Conservation (phyloP, 192 early-diverging fungal species). For the Podila epigama region DNA sequence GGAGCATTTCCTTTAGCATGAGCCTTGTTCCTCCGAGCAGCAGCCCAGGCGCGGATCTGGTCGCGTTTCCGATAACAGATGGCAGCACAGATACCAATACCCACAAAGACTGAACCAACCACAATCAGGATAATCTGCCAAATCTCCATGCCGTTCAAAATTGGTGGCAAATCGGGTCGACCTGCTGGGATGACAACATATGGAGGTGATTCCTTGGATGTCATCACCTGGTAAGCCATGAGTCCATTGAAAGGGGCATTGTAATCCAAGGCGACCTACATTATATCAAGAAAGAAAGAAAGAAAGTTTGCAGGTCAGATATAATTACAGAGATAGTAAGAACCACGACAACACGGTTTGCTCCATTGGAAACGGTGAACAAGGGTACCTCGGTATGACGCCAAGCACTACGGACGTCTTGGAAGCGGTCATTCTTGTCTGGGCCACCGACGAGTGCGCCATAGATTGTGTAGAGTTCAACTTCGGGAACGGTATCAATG, state of each 20-base stretch:
- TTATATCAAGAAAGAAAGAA: background rate
- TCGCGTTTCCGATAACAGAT: constrained; percentile 34
- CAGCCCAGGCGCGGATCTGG: constrained; percentile 44
- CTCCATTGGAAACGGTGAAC: background rate
- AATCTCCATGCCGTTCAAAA: constrained; percentile 33
- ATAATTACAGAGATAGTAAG: no score
- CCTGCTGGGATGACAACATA: constrained; percentile 57
- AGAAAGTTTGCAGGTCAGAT: no score
- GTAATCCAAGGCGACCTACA: constrained; percentile 60
- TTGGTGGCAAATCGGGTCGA: constrained; percentile 49
- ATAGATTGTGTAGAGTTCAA: constrained; percentile 52
- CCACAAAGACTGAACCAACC: constrained; percentile 48
- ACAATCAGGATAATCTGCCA: constrained; percentile 63
- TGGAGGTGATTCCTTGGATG: constrained; percentile 46
- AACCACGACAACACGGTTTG: no score
- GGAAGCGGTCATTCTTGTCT: constrained; percentile 56
- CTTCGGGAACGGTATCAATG: constrained; percentile 48
- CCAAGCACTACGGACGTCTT: constrained; percentile 56
- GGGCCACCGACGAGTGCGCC: constrained; percentile 69
- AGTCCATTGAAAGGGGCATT: constrained; percentile 60
- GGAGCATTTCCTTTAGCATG: background rate
- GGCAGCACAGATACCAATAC: constrained; percentile 23
- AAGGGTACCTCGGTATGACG: constrained; percentile 54
- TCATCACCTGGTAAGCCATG: constrained; percentile 59
- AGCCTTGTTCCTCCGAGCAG: constrained; percentile 8